Base-by-base conservation (phyloP, 2,329 filamentous ascomycete species). In the Neurospora sp. region DNA sequence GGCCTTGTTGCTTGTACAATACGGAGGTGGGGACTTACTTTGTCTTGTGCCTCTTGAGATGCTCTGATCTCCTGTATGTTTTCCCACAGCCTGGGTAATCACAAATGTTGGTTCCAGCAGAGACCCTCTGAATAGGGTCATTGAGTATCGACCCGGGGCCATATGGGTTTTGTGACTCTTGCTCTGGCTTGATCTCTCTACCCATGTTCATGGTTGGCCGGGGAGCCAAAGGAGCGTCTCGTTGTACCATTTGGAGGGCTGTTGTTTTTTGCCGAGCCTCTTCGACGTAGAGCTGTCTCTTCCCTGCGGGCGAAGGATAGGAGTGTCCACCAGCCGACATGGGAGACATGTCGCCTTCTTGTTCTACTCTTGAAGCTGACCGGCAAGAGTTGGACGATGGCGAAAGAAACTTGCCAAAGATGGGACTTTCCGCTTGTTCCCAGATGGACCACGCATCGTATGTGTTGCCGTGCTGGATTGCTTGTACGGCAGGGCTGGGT, bases 1-100 rank as follows among this genome's bases (percentile, higher is more conserved):
- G n/a, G 6, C n/a, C 23, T 33, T 66, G n/a, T 66, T 66, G 36
- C 66, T 66, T 57, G 6, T 19, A 6, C 19, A 33, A 43, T 4
- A 6, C n/a, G 12, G 12, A 17, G n/a, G 19, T 28, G 19, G 19
- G 1, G 37, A 81, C 83, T 80, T 74, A 87, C 85, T 83, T 83
- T 68, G 81, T 81, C 68, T 83, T 80, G 74, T 88, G 86, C 37
- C 86, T 81, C 78, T 87, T 87, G 19, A 87, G 77, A 72, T 88
- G 86, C 76, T 88, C 86, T 33, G 83, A 83, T 69, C 85, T 80
- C 73, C 83, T 83, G 73, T 80, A 77, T 5, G 71, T 68, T 39
- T 68, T 68, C 0, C 66, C 75, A 75, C 85, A 87, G 37, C 80
- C 80, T 6, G 80, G 80, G 39, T 83, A 81, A 17, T 81, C 78